Base-by-base conservation (phyloP, 495 filamentous ascomycete species). In the Neurospora sp. region DNA sequence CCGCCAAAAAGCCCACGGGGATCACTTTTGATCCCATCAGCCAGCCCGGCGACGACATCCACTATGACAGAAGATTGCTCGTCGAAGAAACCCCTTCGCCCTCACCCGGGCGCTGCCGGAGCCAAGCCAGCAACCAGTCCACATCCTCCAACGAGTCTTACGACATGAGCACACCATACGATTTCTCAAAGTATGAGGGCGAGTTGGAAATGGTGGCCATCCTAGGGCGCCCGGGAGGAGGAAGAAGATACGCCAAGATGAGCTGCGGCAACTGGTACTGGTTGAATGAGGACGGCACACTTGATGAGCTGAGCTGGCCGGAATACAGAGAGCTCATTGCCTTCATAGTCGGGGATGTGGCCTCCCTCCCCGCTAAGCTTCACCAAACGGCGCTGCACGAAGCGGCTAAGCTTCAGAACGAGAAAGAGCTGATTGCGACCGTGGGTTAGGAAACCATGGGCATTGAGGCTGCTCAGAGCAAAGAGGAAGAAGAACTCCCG, bases 91-190 rank as follows among this genome's bases (percentile, higher is more conserved):
- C 20, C 4, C 45, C 45, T 0, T 12, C 20, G 4, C 45, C 45
- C 0, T 53, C 45, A 0, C 4, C 45, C 1, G 0, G 2, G 4
- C 20, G 45, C 1, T 0, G 1, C 10, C 1, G n/a, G n/a, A n/a
- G n/a, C n/a, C n/a, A n/a, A n/a, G n/a, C n/a, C n/a, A n/a, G 20
- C 0, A 53, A 2, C 20, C 17, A 2, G 3, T 20, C 9, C 1
- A 22, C 45, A 6, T 3, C 45, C 0, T 22, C 45, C 0, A 12
- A 12, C 45, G 0, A 3, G 0, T 22, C 45, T 0, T 9, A 22
- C 0, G 45, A 53, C 9, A 22, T 53, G 20, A 22, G 20, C 9
- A 53, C 20, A 0, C 20, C 45, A 0, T 53, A 53, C 45, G 9
- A 53, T 0, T n/a, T 8, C 42, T n/a, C 42, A 7, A 3, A 44